Evolutionary conservation across 148 eudicot genomes (phyloP).

Genomic region (Rhododendron ovatum): DNA sequence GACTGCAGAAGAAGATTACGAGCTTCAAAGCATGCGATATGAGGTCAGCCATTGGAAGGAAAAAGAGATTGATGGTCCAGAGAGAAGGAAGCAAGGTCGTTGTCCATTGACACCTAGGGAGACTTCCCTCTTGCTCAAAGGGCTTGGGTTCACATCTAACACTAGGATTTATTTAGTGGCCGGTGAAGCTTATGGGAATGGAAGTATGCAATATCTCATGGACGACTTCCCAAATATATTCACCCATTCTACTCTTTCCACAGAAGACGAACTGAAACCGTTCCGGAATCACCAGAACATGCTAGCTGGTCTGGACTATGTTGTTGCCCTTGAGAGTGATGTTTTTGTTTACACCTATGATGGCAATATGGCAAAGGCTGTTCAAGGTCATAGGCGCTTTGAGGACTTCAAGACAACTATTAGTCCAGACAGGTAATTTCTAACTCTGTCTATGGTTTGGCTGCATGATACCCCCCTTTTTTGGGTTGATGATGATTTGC

Average conservation of each 20-base stretch:
- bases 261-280: slow-evolving; percentile 66
- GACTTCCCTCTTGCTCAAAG: slow-evolving; percentile 81
- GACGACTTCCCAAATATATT: slow-evolving; percentile 73
- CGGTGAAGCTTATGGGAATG: slow-evolving; percentile 95
- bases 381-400: slow-evolving; percentile 92
- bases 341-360: slow-evolving; percentile 90
- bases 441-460: neutral
- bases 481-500: neutral
- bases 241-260: slow-evolving; percentile 75
- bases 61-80: slow-evolving; percentile 85
- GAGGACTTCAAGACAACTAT: slow-evolving; percentile 88
- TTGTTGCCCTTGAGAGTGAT: slow-evolving; percentile 84
- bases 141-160: slow-evolving; percentile 64
- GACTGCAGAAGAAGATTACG: slow-evolving; percentile 78
- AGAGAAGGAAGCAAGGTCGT: slow-evolving; percentile 79
- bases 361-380: slow-evolving; percentile 99
- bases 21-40: slow-evolving; percentile 77
- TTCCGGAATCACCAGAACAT: slow-evolving; percentile 85
- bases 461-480: neutral
- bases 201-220: slow-evolving; percentile 68
- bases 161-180: slow-evolving; percentile 91
- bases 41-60: slow-evolving; percentile 98
- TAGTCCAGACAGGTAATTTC: slow-evolving; percentile 77
- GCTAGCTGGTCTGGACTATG: slow-evolving; percentile 95
- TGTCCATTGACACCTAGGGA: slow-evolving; percentile 95